These are phyloP conservation scores for Apiotrichum sp. DNA, from an alignment of 1,284 basidiomycete genomes.

Conservation along the genomic window DNA sequence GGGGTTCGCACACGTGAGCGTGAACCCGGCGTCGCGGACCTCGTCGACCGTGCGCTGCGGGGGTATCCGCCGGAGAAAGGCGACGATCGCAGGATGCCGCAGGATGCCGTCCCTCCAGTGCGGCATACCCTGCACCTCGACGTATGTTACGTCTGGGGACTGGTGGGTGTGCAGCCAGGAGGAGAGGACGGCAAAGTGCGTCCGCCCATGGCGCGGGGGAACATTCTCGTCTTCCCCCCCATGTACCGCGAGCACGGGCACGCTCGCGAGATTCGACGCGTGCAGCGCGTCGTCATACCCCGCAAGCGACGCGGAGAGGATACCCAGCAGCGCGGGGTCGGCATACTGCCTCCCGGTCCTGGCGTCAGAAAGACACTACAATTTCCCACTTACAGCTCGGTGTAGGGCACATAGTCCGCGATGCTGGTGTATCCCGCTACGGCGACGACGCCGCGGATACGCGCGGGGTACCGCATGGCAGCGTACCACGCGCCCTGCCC, in stretches of 20 bases:
- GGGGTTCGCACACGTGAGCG: slow-evolving; percentile 45
- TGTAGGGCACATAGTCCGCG: slow-evolving; percentile 71
- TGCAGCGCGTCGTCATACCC: slow-evolving; percentile 83
- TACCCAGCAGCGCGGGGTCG: slow-evolving; percentile 64
- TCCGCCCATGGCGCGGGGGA: slow-evolving; percentile 36
- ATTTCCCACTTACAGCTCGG: slow-evolving; percentile 49
- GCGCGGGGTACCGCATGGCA: slow-evolving; percentile 68
- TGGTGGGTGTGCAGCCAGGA: slow-evolving; percentile 18
- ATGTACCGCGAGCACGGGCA: slow-evolving; percentile 67
- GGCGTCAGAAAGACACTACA: too few species aligned
- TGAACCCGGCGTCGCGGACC: slow-evolving; percentile 32
- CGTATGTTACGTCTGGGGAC: slow-evolving; percentile 12
- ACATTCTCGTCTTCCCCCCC: slow-evolving; percentile 55
- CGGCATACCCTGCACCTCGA: slow-evolving; percentile 37
- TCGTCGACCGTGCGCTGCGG: slow-evolving; percentile 16
- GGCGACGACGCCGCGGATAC: slow-evolving; percentile 64
- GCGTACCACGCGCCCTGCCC: slow-evolving; percentile 84
- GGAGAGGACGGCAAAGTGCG: slow-evolving; percentile 25
- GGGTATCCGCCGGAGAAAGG: slow-evolving; percentile 28
- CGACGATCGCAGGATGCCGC: slow-evolving; percentile 28
- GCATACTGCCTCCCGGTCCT: slow-evolving; percentile 56
- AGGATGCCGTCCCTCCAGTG: slow-evolving; percentile 49
- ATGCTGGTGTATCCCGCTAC: slow-evolving; percentile 76
- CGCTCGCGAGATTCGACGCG: slow-evolving; percentile 61
- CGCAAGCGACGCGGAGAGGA: slow-evolving; percentile 65